Conservation (phyloP, 2,329 filamentous ascomycete genomes). For the Alternaria sp. region DNA sequence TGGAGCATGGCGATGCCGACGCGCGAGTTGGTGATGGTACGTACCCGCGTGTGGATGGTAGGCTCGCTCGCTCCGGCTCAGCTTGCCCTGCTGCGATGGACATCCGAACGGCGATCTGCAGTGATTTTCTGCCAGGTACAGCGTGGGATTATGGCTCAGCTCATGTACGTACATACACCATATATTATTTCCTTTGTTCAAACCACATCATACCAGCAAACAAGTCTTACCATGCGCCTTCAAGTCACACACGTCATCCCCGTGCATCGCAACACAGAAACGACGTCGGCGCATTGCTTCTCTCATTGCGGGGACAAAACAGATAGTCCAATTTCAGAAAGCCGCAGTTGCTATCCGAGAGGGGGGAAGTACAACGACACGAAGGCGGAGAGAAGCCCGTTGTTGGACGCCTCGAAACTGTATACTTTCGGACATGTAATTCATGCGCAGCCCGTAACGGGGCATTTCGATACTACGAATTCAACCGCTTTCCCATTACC, state of each 20-base stretch:
- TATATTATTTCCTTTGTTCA: neutral
- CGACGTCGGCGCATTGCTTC: neutral
- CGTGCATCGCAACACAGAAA: neutral
- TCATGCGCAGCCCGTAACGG: neutral
- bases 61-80: conserved; percentile 5
- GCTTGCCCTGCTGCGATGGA: conserved; percentile 1
- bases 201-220: neutral
- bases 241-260: neutral
- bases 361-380: neutral
- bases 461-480: neutral
- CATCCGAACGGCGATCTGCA: conserved; percentile 14
- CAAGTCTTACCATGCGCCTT: neutral
- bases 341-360: neutral
- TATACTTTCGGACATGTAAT: neutral
- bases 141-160: conserved; percentile 1
- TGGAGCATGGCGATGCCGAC: neutral
- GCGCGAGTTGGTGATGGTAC: neutral
- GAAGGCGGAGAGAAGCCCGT: neutral
- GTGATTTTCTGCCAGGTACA: conserved; percentile 29
- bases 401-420: neutral
- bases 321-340: neutral
- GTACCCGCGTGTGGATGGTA: neutral
- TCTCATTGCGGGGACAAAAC: neutral
- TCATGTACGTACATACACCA: neutral
- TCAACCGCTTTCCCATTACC: neutral